Conservation (phyloP, 2,329 filamentous ascomycete species). For the Arachnomyces sp. region DNA sequence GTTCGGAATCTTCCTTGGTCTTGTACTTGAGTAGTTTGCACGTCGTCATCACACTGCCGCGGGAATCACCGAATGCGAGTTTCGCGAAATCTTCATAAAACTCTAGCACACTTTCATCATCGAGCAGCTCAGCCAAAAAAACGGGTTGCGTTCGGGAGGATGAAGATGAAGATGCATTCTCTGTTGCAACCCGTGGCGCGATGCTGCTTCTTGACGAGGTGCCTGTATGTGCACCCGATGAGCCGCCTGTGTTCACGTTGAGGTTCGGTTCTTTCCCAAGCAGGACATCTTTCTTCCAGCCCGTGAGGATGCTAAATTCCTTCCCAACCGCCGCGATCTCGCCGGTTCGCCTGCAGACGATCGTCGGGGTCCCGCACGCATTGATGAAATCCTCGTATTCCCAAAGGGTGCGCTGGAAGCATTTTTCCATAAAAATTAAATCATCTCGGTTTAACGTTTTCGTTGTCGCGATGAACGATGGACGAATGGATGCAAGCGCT, state of each 20-base stretch:
- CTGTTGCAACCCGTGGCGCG: slow-evolving; percentile 37
- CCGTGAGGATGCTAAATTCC: slow-evolving; percentile 91
- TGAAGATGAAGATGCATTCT: too few species aligned
- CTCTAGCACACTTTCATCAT: slow-evolving; percentile 85
- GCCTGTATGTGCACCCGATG: slow-evolving; percentile 28
- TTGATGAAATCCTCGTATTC: slow-evolving; percentile 92
- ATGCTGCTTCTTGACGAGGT: slow-evolving; percentile 39
- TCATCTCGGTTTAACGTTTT: slow-evolving; percentile 83
- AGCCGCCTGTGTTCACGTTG: slow-evolving; percentile 69
- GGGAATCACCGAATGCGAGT: slow-evolving; percentile 83
- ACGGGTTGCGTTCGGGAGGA: slow-evolving; percentile 61
- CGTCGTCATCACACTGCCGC: slow-evolving; percentile 73
- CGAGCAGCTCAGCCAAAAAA: slow-evolving; percentile 84
- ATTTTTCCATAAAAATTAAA: slow-evolving; percentile 95
- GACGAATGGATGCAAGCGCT: slow-evolving; percentile 79
- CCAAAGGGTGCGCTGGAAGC: slow-evolving; percentile 83
- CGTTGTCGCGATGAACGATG: slow-evolving; percentile 86
- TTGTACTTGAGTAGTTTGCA: slow-evolving; percentile 88
- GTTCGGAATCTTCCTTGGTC: slow-evolving; percentile 53
- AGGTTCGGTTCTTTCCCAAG: slow-evolving; percentile 80
- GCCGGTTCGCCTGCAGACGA: slow-evolving; percentile 85
- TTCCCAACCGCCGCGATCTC: slow-evolving; percentile 95
- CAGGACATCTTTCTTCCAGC: slow-evolving; percentile 85
- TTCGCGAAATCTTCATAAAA: slow-evolving; percentile 96
- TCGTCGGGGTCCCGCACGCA: slow-evolving; percentile 78